Evolutionary conservation across 169 alveolate genomes (phyloP).

Genomic region (Plasmodium vivax): DNA sequence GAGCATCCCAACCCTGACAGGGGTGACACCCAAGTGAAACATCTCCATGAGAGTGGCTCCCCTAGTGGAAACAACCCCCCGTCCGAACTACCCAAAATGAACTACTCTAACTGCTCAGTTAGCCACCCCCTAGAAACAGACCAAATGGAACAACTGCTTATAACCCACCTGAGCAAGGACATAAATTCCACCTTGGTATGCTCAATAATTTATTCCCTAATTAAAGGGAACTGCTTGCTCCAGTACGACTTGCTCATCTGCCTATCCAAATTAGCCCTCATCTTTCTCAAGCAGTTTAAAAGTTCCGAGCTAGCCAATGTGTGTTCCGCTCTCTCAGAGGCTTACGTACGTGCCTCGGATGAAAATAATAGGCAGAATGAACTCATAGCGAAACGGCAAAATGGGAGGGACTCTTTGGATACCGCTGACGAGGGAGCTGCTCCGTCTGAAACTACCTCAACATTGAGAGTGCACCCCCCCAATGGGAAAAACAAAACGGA

Average conservation of each 20-base stretch:
- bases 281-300: conserved; percentile 41
- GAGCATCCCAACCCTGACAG: background rate
- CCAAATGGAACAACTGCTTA: conserved; percentile 5
- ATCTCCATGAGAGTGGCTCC: background rate
- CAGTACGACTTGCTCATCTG: conserved; percentile 52
- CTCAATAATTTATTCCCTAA: conserved; percentile 64
- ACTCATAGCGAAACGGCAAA: background rate
- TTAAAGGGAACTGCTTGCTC: conserved; percentile 61
- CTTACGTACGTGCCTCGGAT: conserved; percentile 55
- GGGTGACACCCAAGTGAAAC: background rate
- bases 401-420: background rate
- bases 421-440: background rate
- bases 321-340: conserved; percentile 56
- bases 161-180: conserved; percentile 22
- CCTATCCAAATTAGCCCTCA: conserved; percentile 55
- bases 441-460: background rate
- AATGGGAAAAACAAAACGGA: background rate
- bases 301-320: conserved; percentile 50
- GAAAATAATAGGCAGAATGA: conserved; percentile 59
- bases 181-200: conserved; percentile 44
- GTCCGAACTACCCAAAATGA: background rate
- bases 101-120: background rate
- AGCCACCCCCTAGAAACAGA: background rate
- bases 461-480: background rate
- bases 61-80: background rate